Base-by-base conservation (phyloP, 2,329 filamentous ascomycete species). In the Canariomyces notabilis region DNA sequence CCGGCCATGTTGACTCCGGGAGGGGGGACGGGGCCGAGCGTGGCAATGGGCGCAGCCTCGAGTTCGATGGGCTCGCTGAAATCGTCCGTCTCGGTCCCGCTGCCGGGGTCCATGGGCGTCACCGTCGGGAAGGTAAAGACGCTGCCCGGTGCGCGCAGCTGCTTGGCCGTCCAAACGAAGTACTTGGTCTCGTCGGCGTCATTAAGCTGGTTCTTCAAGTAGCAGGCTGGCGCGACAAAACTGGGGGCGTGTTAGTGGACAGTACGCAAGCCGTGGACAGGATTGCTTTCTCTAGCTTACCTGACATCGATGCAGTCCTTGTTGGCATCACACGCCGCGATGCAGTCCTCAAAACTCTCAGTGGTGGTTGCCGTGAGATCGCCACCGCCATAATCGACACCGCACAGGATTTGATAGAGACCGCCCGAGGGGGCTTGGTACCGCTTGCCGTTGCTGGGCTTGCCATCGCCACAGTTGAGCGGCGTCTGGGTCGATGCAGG, bases 1-100 rank as follows among this genome's bases (percentile, higher is more conserved):
- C 43, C 43, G 21, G 22, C 43, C 43, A 46, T 39, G 29, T 46
- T 38, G n/a, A 46, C 43, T 4, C 43, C 43, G 8, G 43, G 43
- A 21, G 43, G 43, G 2, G 43, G 35, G 3, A 38, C 43, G 20
- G 43, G 43, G 35, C 34, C 36, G 29, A 46, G 43, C 5, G 43
- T 46, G 16, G 43, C 43, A 5, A 46, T 21, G 7, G 43, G 43
- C 19, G 38, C 38, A 16, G 29, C 16, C 38, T 41, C 38, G 16
- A 41, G 26, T 14, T 41, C 38, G 8, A 41, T 32, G 29, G 20
- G n/a, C 29, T 41, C 38, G 22, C 6, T 11, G 11, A 26, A 26
- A 26, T 26, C 22, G 11, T 26, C 22, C 22, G 22, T 26, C 29
- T 41, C 38, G 19, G 26, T 41, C 8, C 38, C 38, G n/a, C 26